Evolutionary conservation across 768 basidiomycete genomes (phyloP).

Genomic region (Suillus variegatus): DNA sequence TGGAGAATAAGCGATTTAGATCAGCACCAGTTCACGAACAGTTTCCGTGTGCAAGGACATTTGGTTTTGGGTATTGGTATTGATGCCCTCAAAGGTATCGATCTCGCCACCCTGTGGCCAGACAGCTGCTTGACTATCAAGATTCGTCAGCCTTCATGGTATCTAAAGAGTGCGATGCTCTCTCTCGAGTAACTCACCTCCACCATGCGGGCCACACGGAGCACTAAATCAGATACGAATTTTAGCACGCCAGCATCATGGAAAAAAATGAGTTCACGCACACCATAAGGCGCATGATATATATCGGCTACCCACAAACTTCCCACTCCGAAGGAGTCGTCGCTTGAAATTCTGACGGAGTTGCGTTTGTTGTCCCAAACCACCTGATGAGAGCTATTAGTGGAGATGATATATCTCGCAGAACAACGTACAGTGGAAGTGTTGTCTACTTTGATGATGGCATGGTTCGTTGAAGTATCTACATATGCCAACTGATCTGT

Average conservation of each 20-base stretch:
- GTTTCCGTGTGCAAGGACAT: constrained; percentile 74
- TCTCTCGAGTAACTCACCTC: constrained; percentile 25
- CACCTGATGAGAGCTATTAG: constrained; percentile 20
- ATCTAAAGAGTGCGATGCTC: neutral
- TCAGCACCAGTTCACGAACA: constrained; percentile 28
- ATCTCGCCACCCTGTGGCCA: constrained; percentile 75
- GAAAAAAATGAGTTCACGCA: constrained; percentile 32
- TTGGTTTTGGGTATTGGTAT: constrained; percentile 62
- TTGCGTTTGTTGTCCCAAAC: constrained; percentile 59
- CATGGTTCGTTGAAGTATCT: constrained; percentile 63
- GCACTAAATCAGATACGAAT: constrained; percentile 42
- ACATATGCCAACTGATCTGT: constrained; percentile 59
- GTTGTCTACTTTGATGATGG: constrained; percentile 79
- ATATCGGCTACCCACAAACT: constrained; percentile 67
- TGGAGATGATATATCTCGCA: neutral
- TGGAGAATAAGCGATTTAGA: constrained; percentile 4
- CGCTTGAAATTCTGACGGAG: constrained; percentile 62
- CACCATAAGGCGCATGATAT: constrained; percentile 64
- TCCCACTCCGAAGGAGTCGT: constrained; percentile 58
- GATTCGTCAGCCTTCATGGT: neutral
- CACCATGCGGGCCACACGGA: constrained; percentile 73
- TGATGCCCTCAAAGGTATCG: constrained; percentile 84
- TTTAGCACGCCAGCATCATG: constrained; percentile 10
- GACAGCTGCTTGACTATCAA: constrained; percentile 44
- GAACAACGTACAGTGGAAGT: constrained; percentile 45